Evolutionary conservation across 208 protist species (phyloP), one percentile per base, ranked within the genome.

Genomic region (Trypanosoma theileri): DNA sequence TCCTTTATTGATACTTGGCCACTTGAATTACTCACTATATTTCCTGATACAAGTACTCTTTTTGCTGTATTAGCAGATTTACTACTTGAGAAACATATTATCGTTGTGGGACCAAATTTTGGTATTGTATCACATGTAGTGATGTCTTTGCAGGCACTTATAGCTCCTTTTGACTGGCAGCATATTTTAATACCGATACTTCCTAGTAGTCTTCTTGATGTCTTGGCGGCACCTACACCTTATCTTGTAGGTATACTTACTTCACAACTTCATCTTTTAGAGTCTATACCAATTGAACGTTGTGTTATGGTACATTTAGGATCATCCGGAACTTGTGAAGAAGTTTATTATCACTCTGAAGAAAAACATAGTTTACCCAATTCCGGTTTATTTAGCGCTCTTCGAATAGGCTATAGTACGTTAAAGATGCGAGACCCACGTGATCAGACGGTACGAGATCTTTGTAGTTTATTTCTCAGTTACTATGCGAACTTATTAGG

Each of bases 151-250:
- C 87, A 91, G 71, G 78, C 85, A 3, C 69, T 95, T 12, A 80
- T 95, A 8, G 69, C 80, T 2, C 90, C 90, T 0, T 92, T 95
- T 71, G 90, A 93, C 55, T 95, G 87, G 86, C 81, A 89, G 79
- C 87, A 93, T 75, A 92, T 89, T 67, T 66, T 95, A 17, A 92
- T 93, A 63, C 83, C 86, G 0, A 87, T 93, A 58, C 54, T 93
- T 10, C 86, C 90, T 0, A 79, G 74, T 14, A 80, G 51, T 22
- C 62, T 95, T 17, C 24, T 92, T 21, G 81, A 89, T 57, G 83
- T 93, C 8, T 75, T 95, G 26, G 85, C 79, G 4, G 87, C 90
- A 10, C 90, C 87, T 17, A 77, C 87, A 26, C 87, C 90, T 35
- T 93, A 87, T 53, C 59, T 95, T 21, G 77, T 92, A 0, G 90